Evolutionary conservation across 768 basidiomycete genomes (phyloP), one percentile per base, ranked within the genome.

Genomic region (Serendipita sp.): DNA sequence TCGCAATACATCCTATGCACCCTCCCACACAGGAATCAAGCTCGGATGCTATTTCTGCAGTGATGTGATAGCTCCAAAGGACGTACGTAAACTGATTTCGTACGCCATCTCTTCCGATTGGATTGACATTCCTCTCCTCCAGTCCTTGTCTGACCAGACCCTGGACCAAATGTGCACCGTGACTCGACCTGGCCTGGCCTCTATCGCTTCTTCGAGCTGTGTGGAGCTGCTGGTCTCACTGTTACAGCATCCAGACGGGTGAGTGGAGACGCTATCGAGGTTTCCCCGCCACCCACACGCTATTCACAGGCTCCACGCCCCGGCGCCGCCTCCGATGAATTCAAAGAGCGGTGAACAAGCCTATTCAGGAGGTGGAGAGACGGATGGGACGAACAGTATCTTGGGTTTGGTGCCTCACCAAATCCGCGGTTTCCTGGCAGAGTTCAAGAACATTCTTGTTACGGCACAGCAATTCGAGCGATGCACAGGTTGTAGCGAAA

Each of bases 111-210:
- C 29, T 40, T 23, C 23, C 23, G 44, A 13, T 45, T 45, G 44
- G 44, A 45, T 31, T 50, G 5, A 8, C 48, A 18, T 50, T 50
- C 1, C 45, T 1, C 33, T 8, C 10, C 65, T 44, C 50, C 67
- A 80, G 85, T 83, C 82, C 2, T 73, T 88, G 46, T 87, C 88
- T 0, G 95, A 98, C 72, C 81, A 93, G 45, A 95, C 94, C 2
- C 81, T 98, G 13, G 96, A 98, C 72, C 95, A 98, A 72, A 97
- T 97, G 95, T 99, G 96, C 72, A 98, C 96, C 0, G 96, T 99
- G 34, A 97, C 95, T 0, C 78, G 96, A 23, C 96, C 96, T 0
- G 95, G 95, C 0, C 79, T 98, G 1, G 96, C 95, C 0, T 83
- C 91, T 0, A 91, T 97, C 62, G 96, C 96, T 0, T 83, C 88